These are phyloP conservation scores for Talaromyces islandicus DNA, from an alignment of 2,329 filamentous ascomycete genomes.

Conservation along the genomic window DNA sequence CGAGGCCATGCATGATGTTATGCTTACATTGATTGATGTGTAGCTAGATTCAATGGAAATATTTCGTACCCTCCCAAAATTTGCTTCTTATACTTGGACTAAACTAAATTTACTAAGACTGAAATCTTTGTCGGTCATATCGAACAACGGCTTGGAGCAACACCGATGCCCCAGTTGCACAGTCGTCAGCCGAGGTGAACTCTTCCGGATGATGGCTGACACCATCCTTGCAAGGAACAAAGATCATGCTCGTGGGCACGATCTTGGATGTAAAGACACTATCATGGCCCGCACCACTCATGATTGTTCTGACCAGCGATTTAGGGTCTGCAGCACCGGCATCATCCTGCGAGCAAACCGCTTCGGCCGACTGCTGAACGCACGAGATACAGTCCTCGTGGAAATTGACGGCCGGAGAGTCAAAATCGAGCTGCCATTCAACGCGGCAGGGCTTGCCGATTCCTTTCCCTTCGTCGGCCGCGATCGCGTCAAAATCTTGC, in stretches of 20 bases:
- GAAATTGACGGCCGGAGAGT: constrained; percentile 57
- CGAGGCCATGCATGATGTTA: neutral
- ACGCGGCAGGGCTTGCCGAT: constrained; percentile 49
- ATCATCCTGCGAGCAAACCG: constrained; percentile 48
- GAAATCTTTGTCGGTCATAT: constrained; percentile 15
- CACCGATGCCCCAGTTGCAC: constrained; percentile 18
- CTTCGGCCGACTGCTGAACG: constrained; percentile 55
- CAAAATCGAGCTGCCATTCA: constrained; percentile 57
- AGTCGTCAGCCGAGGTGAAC: constrained; percentile 56
- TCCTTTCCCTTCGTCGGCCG: constrained; percentile 50
- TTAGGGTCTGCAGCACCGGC: constrained; percentile 27
- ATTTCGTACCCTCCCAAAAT: neutral
- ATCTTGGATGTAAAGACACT: constrained; percentile 56
- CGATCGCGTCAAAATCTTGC: constrained; percentile 55
- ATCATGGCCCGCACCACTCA: constrained; percentile 61
- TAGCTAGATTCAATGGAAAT: neutral
- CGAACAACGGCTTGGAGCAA: constrained; percentile 18
- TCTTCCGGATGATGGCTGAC: constrained; percentile 60
- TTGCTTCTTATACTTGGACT: neutral
- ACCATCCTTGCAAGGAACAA: constrained; percentile 58
- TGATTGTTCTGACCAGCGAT: constrained; percentile 48
- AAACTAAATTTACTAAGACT: neutral
- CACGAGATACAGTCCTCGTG: constrained; percentile 61
- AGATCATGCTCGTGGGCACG: constrained; percentile 62
- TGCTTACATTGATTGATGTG: neutral